Base-by-base conservation (phyloP, 306 rosid genomes). In the Astragalus membranaceus region DNA sequence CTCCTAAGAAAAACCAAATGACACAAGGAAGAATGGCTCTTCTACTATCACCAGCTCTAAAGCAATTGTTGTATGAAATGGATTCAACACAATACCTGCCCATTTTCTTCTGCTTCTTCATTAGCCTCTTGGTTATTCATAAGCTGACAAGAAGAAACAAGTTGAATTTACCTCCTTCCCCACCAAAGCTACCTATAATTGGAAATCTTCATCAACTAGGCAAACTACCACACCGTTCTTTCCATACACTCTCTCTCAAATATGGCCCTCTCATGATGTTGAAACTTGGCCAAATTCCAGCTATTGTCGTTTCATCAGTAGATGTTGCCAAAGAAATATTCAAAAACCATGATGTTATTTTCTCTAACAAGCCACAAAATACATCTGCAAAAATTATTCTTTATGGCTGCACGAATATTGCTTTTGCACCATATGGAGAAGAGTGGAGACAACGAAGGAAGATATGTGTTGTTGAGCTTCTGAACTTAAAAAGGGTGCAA, bases 131-230 rank as follows among this genome's bases (percentile, higher is more conserved):
- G 12, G 50, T 42, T 9, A 5, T 51, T 35, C 16, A 50, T 10
- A 66, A 66, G 71, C 16, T 67, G 3, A 51, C 39, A 17, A 64
- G 35, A 67, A 68, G 63, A 67, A 79, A 30, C 43, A 49, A 13
- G 33, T 10, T 16, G 0, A 69, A 69, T 42, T 30, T 23, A 10
- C 36, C 43, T 3, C 39, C 32, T 48, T 11, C 9, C 3, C 89
- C 84, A 11, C 73, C 84, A 12, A 72, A 56, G 23, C 64, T 84
- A 5, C 84, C 85, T 0, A 7, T 78, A 0, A 82, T 80, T 5
- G 87, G 87, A 11, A 81, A 87, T 59, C 82, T 79, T 6, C 84
- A 84, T 43, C 82, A 80, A 29, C 14, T 84, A 7, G 79, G 92
- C 14, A 50, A 75, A 9, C 51, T 62, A 3, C 81, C 84, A 12